Base-by-base conservation (phyloP, 2,329 filamentous ascomycete genomes). In the Plectosphaerella sp. region DNA sequence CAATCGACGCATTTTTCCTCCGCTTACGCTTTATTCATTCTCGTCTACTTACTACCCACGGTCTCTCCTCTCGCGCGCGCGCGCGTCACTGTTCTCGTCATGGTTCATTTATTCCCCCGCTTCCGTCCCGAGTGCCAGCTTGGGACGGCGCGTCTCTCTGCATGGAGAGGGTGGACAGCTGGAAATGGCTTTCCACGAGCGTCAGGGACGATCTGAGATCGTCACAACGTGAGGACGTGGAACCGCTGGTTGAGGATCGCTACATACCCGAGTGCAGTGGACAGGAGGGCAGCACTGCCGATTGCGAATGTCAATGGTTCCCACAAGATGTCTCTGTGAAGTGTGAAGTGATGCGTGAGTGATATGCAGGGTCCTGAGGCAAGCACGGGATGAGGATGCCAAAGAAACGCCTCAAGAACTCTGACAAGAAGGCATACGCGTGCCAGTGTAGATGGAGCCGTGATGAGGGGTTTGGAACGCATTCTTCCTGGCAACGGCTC, bases 281-380 rank as follows among this genome's bases (percentile, higher is more conserved):
- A 66, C 66, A 67, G 64, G 58, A 62, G 64, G 69, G 67, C 71
- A 70, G 70, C 73, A 77, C 72, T 77, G 72, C 78, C 73, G 73
- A 79, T 78, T 76, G 78, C 77, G 74, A 83, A 80, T 80, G 78
- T 78, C 73, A 77, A 76, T 73, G 72, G 73, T 78, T 79, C 81
- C 76, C 76, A 43, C 41, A 43, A 18, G 37, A 3, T 41, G 37
- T 41, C 9, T 9, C 14, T 41, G 37, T n/a, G 15, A 41, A n/a
- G 37, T 41, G 16, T 41, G 28, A 22, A 22, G 22, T 22, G 28
- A 33, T 33, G 4, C 8, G 28, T 9, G 28, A 33, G 28, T 33
- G 28, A 33, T 7, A 33, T 9, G 28, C 28, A 33, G 28, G 28
- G 28, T 33, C 28, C 28, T 5, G 28, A 33, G 28, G 4, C 28